phyloP scores from a whole-genome alignment of 2,329 filamentous ascomycete genomes.

The Cladosporium sp. region DNA sequence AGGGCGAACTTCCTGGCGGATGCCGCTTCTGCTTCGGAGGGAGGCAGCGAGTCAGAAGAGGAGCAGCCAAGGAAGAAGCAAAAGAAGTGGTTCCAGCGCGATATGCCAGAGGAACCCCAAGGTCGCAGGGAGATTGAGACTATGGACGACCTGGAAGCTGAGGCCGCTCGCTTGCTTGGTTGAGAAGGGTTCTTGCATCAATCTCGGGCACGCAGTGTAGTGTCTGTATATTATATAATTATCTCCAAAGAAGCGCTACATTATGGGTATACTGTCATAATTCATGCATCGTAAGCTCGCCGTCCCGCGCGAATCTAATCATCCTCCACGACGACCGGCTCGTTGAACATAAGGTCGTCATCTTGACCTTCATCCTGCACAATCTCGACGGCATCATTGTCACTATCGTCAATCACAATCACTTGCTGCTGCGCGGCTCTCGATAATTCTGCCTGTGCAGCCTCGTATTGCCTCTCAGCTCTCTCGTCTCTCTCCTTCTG shows the following conservation, averaged over 20 bases:
- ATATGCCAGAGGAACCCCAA: conserved; percentile 50
- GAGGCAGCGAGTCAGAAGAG: conserved; percentile 34
- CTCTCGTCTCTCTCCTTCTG: conserved; percentile 1
- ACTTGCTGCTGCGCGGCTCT: neutral
- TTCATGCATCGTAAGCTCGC: neutral
- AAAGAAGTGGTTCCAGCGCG: conserved; percentile 77
- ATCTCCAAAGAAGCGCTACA: neutral
- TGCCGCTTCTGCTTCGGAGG: conserved; percentile 24
- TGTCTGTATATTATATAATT: neutral
- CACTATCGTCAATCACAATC: neutral
- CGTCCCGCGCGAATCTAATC: neutral
- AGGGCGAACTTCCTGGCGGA: conserved; percentile 42
- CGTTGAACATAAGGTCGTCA: neutral
- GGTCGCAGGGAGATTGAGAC: conserved; percentile 66
- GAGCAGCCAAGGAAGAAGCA: conserved; percentile 55
- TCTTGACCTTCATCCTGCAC: neutral
- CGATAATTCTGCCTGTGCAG: neutral
- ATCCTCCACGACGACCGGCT: neutral
- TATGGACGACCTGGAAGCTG: conserved; percentile 70
- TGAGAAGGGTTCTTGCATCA: neutral
- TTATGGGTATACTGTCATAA: neutral
- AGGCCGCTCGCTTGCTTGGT: conserved; percentile 66
- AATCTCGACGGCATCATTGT: neutral
- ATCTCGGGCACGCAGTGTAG: neutral
- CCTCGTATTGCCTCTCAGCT: neutral